Conservation (phyloP, 345 rosid species). For the Lepidium aucheri region DNA sequence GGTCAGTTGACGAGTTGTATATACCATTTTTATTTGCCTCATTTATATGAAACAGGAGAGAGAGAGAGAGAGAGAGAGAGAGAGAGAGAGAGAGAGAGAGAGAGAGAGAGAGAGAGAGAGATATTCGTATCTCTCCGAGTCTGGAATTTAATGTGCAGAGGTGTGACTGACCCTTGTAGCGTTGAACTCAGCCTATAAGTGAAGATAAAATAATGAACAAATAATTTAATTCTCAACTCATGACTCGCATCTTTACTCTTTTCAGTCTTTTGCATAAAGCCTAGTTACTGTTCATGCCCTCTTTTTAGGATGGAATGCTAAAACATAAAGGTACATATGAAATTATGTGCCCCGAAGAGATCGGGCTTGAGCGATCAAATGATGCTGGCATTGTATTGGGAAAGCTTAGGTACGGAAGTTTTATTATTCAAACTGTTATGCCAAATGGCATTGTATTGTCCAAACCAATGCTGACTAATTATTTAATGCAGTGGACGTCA, state of each 20-base stretch:
- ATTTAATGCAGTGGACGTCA: slow-evolving; percentile 65
- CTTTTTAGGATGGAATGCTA: slow-evolving; percentile 78
- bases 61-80: too few species aligned
- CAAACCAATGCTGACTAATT: too few species aligned
- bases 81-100: too few species aligned
- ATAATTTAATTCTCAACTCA: too few species aligned
- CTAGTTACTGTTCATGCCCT: neutral
- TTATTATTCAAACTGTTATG: too few species aligned
- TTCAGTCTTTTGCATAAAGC: too few species aligned
- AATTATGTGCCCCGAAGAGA: slow-evolving; percentile 74
- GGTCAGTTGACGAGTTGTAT: slow-evolving; percentile 29
- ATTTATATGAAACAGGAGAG: neutral
- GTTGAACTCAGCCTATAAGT: too few species aligned
- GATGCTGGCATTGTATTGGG: slow-evolving; percentile 85
- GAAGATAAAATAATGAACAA: too few species aligned
- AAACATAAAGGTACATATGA: slow-evolving; percentile 82
- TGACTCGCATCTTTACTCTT: too few species aligned
- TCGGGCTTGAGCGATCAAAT: slow-evolving; percentile 72
- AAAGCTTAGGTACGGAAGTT: slow-evolving; percentile 52
- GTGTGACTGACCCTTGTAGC: neutral
- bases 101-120: too few species aligned
- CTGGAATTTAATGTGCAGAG: neutral
- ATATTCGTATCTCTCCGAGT: neutral
- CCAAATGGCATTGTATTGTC: too few species aligned
- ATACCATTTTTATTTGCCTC: neutral